Evolutionary conservation across 148 eudicot species (phyloP), one percentile per base, ranked within the genome.

Genomic region (Limonium bicolor): DNA sequence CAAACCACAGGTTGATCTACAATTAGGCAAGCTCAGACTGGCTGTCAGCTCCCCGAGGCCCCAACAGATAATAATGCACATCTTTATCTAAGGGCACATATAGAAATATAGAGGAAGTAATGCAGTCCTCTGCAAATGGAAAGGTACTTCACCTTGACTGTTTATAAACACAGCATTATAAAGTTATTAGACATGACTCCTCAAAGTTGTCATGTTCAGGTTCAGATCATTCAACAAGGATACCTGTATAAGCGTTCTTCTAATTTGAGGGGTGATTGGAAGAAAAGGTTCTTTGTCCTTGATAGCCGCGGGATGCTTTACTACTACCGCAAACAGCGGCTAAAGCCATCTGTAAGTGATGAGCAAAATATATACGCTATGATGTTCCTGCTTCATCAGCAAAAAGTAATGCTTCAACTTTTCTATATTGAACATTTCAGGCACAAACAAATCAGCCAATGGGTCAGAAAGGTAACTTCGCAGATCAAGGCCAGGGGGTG

Each of bases 221-320:
- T 90, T 54, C 95, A 84, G 68, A 90, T 77, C 57, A 84, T 90
- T 45, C 78, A 71, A 53, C 93, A 90, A 78, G 97, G 97, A 48
- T 90, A 90, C 61, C 75, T 90, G 31, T 75, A 74, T 20, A 90
- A 90, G 65, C 87, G 95, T 54, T 90, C 97, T 45, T 77, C 97
- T 30, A 90, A 75, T 60, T 59, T 90, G 73, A 77, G 97, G 63
- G 97, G 61, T 45, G 97, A 90, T 54, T 90, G 95, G 95, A 90
- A 90, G 71, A 71, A 87, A 64, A 72, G 97, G 55, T 90, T 74
- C 52, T 90, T 90, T 65, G 85, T 90, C 51, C 97, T 90, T 52
- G 97, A 90, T 46, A 90, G 78, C 53, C 77, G 93, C 20, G 97
- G 97, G 48, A 80, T 84, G 95, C 50, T 84, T 45, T 90, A 80